Conservation (phyloP, 164 flowering plant species). For the Cinnamomum micranthum region DNA sequence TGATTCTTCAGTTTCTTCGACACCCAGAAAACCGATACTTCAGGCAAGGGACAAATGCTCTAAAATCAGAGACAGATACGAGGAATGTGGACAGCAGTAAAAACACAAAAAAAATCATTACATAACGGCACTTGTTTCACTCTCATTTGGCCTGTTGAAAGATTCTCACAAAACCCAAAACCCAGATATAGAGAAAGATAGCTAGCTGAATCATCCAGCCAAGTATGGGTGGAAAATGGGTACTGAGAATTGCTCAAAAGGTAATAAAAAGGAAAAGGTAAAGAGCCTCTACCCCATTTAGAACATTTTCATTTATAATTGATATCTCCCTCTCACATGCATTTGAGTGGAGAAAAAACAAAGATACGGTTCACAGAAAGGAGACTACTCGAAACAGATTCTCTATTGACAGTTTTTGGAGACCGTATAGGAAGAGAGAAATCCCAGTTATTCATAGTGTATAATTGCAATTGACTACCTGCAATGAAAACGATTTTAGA, state of each 20-base stretch:
- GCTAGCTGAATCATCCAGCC: neutral
- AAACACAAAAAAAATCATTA: neutral
- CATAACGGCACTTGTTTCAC: slow-evolving; percentile 9
- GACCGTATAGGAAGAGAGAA: too few relatives aligned
- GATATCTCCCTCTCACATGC: slow-evolving; percentile 18
- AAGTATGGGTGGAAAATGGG: neutral
- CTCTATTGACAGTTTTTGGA: neutral
- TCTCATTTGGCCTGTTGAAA: slow-evolving; percentile 8
- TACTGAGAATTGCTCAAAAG: neutral
- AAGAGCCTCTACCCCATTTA: neutral
- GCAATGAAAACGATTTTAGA: slow-evolving; percentile 5
- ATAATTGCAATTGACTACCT: neutral
- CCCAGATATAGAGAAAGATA: slow-evolving; percentile 1
- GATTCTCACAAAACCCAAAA: neutral
- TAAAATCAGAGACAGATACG: slow-evolving; percentile 12
- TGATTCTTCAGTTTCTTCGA: neutral
- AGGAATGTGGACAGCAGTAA: slow-evolving; percentile 16
- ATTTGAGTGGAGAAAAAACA: neutral
- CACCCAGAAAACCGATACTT: slow-evolving; percentile 2
- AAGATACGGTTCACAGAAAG: neutral
- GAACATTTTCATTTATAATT: slow-evolving; percentile 4
- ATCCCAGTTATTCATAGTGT: too few relatives aligned
- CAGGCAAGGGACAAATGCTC: slow-evolving; percentile 6
- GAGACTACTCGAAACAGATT: neutral
- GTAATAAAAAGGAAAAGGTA: neutral